Base-by-base conservation (phyloP, 2,329 filamentous ascomycete species). In the Ascomycota sp. region DNA sequence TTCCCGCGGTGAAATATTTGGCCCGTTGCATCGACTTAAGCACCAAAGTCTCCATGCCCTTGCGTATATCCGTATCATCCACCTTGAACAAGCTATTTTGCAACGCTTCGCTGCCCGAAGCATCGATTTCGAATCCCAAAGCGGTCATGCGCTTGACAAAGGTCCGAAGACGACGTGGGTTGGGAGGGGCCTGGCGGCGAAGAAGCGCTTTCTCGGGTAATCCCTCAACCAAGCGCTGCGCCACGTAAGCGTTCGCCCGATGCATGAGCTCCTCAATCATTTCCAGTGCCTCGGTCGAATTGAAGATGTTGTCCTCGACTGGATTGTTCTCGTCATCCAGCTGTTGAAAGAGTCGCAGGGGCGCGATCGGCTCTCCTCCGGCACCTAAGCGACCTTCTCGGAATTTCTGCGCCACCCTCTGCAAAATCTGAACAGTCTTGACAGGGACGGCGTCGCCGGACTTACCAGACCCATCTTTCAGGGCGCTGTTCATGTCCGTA, bases 281-380 rank as follows among this genome's bases (percentile, higher is more conserved):
- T 56, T 95, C 86, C 38, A 91, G 82, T 3, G 85, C 81, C 8
- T 75, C 64, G 9, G 81, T 82, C 20, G 81, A 86, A 50, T 94
- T 76, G 46, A 95, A 98, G 38, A 98, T 79, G 57, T 95, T 98
- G 50, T 82, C 72, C 57, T 93, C 83, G 25, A 95, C 85, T 3
- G 86, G 89, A 31, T 94, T 82, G 51, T 95, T 95, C 62, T 98
- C 89, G 42, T 98, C 89, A 42, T 98, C 89, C 25, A 95, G 66
- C 55, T 93, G 85, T 53, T 93, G 83, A 36, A 95, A 62, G 28
- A 98, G 66, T 33, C 89, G 78, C 30, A 98, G 69, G 25, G 86
- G 75, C 22, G 85, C 78, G 42, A 93, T 79, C 9, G 78, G 72
- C 38, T 78, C 71, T 26, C 72, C 72, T 23, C 78, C 76, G 30